Percentiles rank a stretch among this genome's conserved stretches.
Evolutionary conservation across 1,284 basidiomycete species (phyloP).

Genomic region (Leccinum subspadiceum): DNA sequence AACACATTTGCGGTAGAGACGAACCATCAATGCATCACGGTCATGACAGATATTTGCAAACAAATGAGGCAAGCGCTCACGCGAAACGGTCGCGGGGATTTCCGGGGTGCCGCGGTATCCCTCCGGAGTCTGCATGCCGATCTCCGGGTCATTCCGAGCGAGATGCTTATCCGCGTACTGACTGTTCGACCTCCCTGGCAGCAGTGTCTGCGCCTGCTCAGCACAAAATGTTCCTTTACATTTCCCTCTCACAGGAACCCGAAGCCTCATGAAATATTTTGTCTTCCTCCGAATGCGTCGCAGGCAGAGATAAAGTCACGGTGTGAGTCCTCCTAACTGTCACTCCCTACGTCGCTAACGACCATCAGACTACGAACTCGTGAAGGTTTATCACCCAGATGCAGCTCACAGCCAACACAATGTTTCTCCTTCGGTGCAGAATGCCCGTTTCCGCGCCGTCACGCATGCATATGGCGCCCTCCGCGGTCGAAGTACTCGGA

Average conservation of each 20-base stretch:
- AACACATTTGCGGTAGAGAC: too few relatives aligned
- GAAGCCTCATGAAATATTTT: constrained; percentile 53
- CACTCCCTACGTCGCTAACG: background rate
- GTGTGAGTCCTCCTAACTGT: constrained; percentile 37
- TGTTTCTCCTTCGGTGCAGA: constrained; percentile 35
- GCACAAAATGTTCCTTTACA: constrained; percentile 27
- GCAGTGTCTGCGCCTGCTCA: background rate
- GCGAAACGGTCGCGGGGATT: too few relatives aligned
- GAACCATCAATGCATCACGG: too few relatives aligned
- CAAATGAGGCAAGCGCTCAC: too few relatives aligned
- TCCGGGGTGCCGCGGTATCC: background rate
- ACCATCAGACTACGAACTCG: constrained; percentile 50
- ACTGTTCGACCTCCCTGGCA: background rate
- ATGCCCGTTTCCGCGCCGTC: constrained; percentile 49
- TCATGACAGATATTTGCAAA: too few relatives aligned
- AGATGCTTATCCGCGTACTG: constrained; percentile 5
- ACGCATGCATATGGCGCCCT: constrained; percentile 49
- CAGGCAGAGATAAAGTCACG: constrained; percentile 49
- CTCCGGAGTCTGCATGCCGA: background rate
- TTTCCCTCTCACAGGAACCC: constrained; percentile 44
- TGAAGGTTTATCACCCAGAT: constrained; percentile 53
- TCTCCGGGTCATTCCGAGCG: background rate
- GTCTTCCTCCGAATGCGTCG: constrained; percentile 43
- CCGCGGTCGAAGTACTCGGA: constrained; percentile 3
- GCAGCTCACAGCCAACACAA: constrained; percentile 34